phyloP scores from a whole-genome alignment of 1,139 yeast genomes.

The Yamadazyma triangularis region DNA sequence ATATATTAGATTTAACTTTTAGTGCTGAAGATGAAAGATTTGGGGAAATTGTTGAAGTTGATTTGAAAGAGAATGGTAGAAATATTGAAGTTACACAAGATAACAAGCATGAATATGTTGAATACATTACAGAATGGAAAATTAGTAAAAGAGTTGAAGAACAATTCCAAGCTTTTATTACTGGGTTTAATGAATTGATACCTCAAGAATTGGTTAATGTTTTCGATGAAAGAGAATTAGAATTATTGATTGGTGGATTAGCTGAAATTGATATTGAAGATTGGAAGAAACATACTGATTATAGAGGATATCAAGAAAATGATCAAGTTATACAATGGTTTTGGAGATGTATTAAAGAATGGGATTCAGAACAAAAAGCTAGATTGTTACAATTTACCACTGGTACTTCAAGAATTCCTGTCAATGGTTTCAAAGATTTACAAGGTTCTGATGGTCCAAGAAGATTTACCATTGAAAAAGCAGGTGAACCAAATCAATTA shows the following conservation, averaged over 20 bases:
- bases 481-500: conserved; percentile 88
- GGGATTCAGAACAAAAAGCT: conserved; percentile 97
- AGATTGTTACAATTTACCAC: conserved; percentile 94
- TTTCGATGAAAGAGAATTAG: conserved; percentile 95
- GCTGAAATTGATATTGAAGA: conserved; percentile 97
- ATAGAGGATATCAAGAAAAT: conserved; percentile 93
- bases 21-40: conserved; percentile 95
- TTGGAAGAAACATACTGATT: conserved; percentile 98
- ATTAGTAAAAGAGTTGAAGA: conserved; percentile 89
- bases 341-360: conserved; percentile 89
- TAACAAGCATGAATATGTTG: conserved; percentile 93
- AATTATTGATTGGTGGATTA: conserved; percentile 93
- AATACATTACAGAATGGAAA: conserved; percentile 93
- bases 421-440: conserved; percentile 95
- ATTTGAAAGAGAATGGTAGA: conserved; percentile 83
- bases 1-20: conserved; percentile 78
- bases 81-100: conserved; percentile 90
- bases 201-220: conserved; percentile 96
- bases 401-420: conserved; percentile 98
- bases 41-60: conserved; percentile 89
- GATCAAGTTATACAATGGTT: conserved; percentile 98
- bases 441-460: conserved; percentile 99
- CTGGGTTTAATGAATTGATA: conserved; percentile 94
- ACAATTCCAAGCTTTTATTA: conserved; percentile 93
- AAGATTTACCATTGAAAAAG: conserved; percentile 95